phyloP scores from a whole-genome alignment of 495 filamentous ascomycete species.

The Glarea lozoyensis region DNA sequence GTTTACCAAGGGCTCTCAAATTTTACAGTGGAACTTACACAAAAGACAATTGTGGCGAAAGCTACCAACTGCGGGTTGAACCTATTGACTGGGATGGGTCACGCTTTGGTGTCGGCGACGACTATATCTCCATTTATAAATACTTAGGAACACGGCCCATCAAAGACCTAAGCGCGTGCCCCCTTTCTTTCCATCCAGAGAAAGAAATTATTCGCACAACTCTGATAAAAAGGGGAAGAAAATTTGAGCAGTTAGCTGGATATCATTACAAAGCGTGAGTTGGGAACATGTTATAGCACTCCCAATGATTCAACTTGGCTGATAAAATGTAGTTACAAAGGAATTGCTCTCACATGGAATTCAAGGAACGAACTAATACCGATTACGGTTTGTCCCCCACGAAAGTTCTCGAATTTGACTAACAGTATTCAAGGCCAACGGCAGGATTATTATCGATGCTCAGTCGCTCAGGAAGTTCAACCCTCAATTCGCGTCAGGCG shows the following conservation, averaged over 20 bases:
- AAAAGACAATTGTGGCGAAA: constrained; percentile 51
- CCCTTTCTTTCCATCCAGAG: constrained; percentile 71
- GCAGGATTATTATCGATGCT: constrained; percentile 79
- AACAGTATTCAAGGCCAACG: too few species aligned
- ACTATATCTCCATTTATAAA: constrained; percentile 57
- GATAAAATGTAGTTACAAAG: constrained; percentile 25
- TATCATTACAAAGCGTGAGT: constrained; percentile 63
- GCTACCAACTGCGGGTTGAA: constrained; percentile 40
- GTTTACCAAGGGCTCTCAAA: constrained; percentile 41
- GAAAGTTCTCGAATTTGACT: too few species aligned
- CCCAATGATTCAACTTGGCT: constrained; percentile 25
- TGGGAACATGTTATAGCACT: constrained; percentile 17
- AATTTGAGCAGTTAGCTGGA: constrained; percentile 65
- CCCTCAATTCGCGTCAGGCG: constrained; percentile 52
- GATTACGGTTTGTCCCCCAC: too few species aligned
- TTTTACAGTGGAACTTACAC: constrained; percentile 45
- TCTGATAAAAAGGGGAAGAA: constrained; percentile 77
- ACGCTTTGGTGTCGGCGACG: constrained; percentile 40
- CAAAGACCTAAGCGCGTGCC: constrained; percentile 62
- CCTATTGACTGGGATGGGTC: constrained; percentile 50
- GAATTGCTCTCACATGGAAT: constrained; percentile 20
- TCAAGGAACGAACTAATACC: constrained; percentile 4
- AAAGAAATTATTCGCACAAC: constrained; percentile 48
- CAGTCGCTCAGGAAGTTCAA: constrained; percentile 75
- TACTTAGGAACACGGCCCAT: constrained; percentile 82